These are phyloP conservation scores for Pyrenochaeta sp. DNA, from an alignment of 2,329 filamentous ascomycete species.

Conservation along the genomic window DNA sequence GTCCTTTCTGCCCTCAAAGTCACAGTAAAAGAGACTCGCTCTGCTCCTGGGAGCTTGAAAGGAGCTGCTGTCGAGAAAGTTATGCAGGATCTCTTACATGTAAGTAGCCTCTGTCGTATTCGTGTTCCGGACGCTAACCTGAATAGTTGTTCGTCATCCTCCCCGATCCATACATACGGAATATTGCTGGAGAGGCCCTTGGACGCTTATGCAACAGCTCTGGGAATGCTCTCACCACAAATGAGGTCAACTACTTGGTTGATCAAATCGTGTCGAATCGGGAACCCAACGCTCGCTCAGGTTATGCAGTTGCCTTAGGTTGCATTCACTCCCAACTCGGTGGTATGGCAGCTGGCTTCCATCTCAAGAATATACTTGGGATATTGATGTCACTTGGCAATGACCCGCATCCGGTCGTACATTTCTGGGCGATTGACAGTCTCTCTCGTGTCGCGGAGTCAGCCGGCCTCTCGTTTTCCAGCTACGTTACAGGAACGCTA, in stretches of 20 bases:
- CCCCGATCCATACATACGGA: slow-evolving; percentile 84
- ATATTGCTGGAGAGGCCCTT: slow-evolving; percentile 82
- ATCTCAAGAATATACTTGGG: slow-evolving; percentile 95
- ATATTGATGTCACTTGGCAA: slow-evolving; percentile 98
- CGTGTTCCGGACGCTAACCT: slow-evolving; percentile 8
- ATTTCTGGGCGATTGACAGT: slow-evolving; percentile 95
- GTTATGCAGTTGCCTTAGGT: slow-evolving; percentile 91
- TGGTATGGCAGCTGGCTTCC: slow-evolving; percentile 95
- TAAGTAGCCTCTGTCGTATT: slow-evolving; percentile 57
- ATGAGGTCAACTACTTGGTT: slow-evolving; percentile 88
- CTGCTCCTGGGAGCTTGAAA: slow-evolving; percentile 74
- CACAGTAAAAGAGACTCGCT: slow-evolving; percentile 79
- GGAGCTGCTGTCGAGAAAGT: slow-evolving; percentile 78
- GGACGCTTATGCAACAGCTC: slow-evolving; percentile 84
- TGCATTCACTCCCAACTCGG: slow-evolving; percentile 95
- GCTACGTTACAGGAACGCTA: slow-evolving; percentile 86
- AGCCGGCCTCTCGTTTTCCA: slow-evolving; percentile 88
- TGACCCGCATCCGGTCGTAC: slow-evolving; percentile 92
- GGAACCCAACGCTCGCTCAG: slow-evolving; percentile 90
- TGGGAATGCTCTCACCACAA: slow-evolving; percentile 87
- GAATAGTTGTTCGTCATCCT: slow-evolving; percentile 75
- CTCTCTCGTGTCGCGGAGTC: slow-evolving; percentile 87
- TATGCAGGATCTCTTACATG: slow-evolving; percentile 75
- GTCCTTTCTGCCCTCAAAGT: slow-evolving; percentile 83
- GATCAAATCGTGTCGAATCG: slow-evolving; percentile 94